Percentiles rank a stretch among this genome's conserved stretches.
These are phyloP conservation scores for Artemisia argyi DNA, from an alignment of 129 eudicot species.

Conservation along the genomic window DNA sequence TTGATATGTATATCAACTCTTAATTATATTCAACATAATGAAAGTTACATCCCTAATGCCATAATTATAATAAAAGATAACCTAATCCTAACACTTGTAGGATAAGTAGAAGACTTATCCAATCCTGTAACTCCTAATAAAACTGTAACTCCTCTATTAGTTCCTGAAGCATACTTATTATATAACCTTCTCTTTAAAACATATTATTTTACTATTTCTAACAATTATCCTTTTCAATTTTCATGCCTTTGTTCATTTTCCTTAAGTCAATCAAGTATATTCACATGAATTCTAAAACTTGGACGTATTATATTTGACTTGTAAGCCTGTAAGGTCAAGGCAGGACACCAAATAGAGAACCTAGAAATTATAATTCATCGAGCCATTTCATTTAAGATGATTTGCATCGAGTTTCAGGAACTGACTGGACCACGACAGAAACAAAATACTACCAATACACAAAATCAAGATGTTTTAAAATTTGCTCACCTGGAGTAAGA, in stretches of 20 bases:
- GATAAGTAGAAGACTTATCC: no score
- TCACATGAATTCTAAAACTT: not conserved
- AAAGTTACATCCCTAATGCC: no score
- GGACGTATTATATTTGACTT: not conserved
- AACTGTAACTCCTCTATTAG: no score
- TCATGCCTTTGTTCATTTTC: not conserved
- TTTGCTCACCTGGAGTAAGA: conserved; percentile 53
- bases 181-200: not conserved
- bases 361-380: not conserved
- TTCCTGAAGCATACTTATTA: no score
- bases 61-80: no score
- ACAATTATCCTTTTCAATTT: not conserved
- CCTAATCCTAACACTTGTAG: no score
- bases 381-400: not conserved
- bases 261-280: not conserved
- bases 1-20: no score
- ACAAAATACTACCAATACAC: not conserved
- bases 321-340: not conserved
- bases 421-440: not conserved
- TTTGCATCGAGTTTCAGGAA: not conserved
- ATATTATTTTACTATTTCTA: not conserved
- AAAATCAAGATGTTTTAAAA: not conserved
- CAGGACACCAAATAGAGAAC: not conserved
- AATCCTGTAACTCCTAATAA: no score
- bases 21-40: no score